Evolutionary conservation across 495 filamentous ascomycete species (phyloP).

Genomic region (Penicillium turbatum): DNA sequence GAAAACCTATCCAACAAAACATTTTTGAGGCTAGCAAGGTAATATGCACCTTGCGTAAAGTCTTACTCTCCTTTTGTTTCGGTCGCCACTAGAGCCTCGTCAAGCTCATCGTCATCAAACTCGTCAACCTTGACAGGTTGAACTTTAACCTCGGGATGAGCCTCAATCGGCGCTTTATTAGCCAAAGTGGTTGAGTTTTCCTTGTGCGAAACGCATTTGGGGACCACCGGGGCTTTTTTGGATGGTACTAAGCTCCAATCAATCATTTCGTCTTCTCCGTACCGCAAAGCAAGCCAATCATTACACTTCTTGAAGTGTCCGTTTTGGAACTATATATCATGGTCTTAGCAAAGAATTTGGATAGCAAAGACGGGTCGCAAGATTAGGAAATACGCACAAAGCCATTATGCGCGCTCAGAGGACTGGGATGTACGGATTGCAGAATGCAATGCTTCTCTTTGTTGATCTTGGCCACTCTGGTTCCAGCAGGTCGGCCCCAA

Average conservation of each 20-base stretch:
- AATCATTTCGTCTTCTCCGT: slow-evolving; percentile 74
- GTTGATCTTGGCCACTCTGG: slow-evolving; percentile 68
- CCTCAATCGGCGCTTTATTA: slow-evolving; percentile 5
- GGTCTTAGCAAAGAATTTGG: slow-evolving; percentile 22
- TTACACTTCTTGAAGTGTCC: slow-evolving; percentile 87
- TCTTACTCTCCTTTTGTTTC: slow-evolving; percentile 11
- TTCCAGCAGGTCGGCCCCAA: slow-evolving; percentile 80
- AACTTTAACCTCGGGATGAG: slow-evolving; percentile 1
- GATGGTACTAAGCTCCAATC: slow-evolving; percentile 71
- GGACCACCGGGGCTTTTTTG: slow-evolving; percentile 13
- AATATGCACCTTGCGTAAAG: not conserved
- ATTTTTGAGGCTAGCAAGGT: not conserved
- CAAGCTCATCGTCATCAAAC: slow-evolving; percentile 40
- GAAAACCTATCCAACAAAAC: not conserved
- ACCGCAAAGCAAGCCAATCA: slow-evolving; percentile 74
- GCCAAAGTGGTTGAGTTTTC: slow-evolving; percentile 14
- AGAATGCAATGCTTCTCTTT: slow-evolving; percentile 69
- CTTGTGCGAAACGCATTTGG: slow-evolving; percentile 15
- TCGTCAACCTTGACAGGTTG: slow-evolving; percentile 24
- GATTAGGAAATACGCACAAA: slow-evolving; percentile 48
- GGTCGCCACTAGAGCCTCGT: slow-evolving; percentile 38
- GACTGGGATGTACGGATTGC: slow-evolving; percentile 85
- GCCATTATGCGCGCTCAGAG: slow-evolving; percentile 71
- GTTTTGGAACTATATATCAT: slow-evolving; percentile 61
- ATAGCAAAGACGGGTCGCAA: not conserved